Percentiles rank a stretch among this genome's conserved stretches.
Evolutionary conservation across 768 basidiomycete species (phyloP).

Genomic region (Lyophyllum semitale): DNA sequence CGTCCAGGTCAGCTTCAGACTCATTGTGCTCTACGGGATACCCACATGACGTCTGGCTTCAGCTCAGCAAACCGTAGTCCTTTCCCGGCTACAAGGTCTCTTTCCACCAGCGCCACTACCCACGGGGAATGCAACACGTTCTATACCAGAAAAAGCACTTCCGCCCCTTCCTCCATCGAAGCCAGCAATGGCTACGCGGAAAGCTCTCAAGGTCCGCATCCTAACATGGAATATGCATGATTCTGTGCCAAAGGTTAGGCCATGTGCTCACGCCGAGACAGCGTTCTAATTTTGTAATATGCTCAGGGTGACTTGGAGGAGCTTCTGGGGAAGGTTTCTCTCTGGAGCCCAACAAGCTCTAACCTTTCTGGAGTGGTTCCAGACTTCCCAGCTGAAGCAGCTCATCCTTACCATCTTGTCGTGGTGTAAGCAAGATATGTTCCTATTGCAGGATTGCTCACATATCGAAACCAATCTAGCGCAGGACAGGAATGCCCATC

Average conservation of each 20-base stretch:
- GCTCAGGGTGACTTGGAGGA: slow-evolving; percentile 72
- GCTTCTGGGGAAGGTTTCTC: slow-evolving; percentile 62
- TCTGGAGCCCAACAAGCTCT: slow-evolving; percentile 32
- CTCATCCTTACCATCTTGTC: slow-evolving; percentile 78
- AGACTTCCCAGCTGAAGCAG: slow-evolving; percentile 45
- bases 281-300: slow-evolving; percentile 7
- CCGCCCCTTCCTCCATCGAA: slow-evolving; percentile 4
- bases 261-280: neutral
- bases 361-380: slow-evolving; percentile 40
- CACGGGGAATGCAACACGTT: neutral
- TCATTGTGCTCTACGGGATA: neutral
- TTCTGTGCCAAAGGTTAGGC: slow-evolving; percentile 67
- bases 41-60: neutral
- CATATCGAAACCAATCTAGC: slow-evolving; percentile 26
- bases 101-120: slow-evolving; percentile 14
- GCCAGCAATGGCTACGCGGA: neutral
- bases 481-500: slow-evolving; percentile 83
- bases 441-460: slow-evolving; percentile 6
- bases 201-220: slow-evolving; percentile 61
- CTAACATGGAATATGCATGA: slow-evolving; percentile 90
- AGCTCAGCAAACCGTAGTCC: slow-evolving; percentile 9
- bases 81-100: slow-evolving; percentile 19
- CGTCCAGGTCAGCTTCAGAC: neutral
- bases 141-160: slow-evolving; percentile 9
- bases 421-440: slow-evolving; percentile 56